A percentile compares a stretch with the other conserved stretches of the same genome.
Evolutionary conservation across 345 rosid genomes (phyloP).

Genomic region (Melastoma malabathricum): DNA sequence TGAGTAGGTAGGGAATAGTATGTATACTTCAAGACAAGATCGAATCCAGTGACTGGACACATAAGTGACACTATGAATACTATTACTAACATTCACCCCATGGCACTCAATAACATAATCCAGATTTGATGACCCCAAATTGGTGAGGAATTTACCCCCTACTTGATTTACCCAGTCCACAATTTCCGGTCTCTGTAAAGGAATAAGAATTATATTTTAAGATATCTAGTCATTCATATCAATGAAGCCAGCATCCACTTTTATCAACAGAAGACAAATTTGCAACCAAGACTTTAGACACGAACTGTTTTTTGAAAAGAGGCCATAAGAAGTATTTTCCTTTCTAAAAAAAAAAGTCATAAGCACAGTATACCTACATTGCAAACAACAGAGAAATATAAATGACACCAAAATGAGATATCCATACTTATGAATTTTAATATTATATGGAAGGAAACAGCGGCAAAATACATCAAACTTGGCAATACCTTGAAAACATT

Average conservation of each 20-base stretch:
- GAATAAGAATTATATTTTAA: background rate
- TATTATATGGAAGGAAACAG: too few species aligned
- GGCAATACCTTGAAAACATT: too few species aligned
- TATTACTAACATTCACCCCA: slow-evolving; percentile 29
- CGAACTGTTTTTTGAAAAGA: too few species aligned
- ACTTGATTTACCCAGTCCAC: slow-evolving; percentile 83
- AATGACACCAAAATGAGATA: too few species aligned
- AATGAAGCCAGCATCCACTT: background rate
- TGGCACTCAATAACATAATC: slow-evolving; percentile 68
- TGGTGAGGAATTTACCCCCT: slow-evolving; percentile 57
- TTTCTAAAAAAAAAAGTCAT: too few species aligned
- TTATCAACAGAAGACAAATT: too few species aligned
- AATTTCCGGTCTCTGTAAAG: slow-evolving; percentile 60
- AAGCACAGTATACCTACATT: too few species aligned
- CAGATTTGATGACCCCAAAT: slow-evolving; percentile 19
- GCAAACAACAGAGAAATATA: too few species aligned
- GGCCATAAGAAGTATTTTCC: too few species aligned
- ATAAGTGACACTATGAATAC: slow-evolving; percentile 22
- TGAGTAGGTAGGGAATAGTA: slow-evolving; percentile 10
- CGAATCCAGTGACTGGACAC: slow-evolving; percentile 93
- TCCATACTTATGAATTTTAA: too few species aligned
- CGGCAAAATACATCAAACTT: too few species aligned
- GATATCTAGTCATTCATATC: background rate
- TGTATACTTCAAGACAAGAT: slow-evolving; percentile 79
- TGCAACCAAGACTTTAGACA: too few species aligned